Percentiles rank a stretch among this genome's conserved stretches.
These are phyloP conservation scores for Diplocarpon mali DNA, from an alignment of 2,329 filamentous ascomycete species.

Conservation along the genomic window DNA sequence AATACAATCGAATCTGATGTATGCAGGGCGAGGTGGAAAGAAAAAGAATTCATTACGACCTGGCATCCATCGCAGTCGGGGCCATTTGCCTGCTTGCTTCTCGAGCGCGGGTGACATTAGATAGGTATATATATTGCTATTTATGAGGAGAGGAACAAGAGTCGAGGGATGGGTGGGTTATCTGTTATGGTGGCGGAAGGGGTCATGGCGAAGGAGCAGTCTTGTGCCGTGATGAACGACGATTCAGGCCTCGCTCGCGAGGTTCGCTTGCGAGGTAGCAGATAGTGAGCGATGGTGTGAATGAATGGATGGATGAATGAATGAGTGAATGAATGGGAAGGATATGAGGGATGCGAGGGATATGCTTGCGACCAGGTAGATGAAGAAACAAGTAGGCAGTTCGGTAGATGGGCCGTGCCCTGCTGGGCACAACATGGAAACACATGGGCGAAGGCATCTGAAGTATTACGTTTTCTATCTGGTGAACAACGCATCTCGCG, in stretches of 20 bases:
- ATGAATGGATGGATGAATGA: too few species aligned
- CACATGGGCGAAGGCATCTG: too few species aligned
- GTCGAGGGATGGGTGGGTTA: not conserved
- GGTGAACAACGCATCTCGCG: too few species aligned
- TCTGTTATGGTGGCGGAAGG: not conserved
- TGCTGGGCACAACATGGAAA: too few species aligned
- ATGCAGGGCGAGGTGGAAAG: not conserved
- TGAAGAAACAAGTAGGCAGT: too few species aligned
- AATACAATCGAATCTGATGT: not conserved
- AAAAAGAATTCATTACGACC: slow-evolving; percentile 5
- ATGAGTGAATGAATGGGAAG: not conserved
- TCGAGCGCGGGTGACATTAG: not conserved
- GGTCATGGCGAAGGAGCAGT: not conserved
- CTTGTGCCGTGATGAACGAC: not conserved
- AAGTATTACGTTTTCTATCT: too few species aligned
- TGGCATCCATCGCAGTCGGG: slow-evolving; percentile 2
- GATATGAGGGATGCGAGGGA: not conserved
- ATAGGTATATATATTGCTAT: slow-evolving; percentile 7
- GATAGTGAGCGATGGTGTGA: too few species aligned
- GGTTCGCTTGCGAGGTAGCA: too few species aligned
- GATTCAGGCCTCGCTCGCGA: too few species aligned
- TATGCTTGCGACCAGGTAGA: slow-evolving; percentile 2
- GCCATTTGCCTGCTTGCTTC: not conserved
- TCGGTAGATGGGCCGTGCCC: too few species aligned
- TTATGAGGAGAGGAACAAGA: not conserved